phyloP scores from a whole-genome alignment of 805 yeast genomes.

The Schizosaccharomyces cryophilus region DNA sequence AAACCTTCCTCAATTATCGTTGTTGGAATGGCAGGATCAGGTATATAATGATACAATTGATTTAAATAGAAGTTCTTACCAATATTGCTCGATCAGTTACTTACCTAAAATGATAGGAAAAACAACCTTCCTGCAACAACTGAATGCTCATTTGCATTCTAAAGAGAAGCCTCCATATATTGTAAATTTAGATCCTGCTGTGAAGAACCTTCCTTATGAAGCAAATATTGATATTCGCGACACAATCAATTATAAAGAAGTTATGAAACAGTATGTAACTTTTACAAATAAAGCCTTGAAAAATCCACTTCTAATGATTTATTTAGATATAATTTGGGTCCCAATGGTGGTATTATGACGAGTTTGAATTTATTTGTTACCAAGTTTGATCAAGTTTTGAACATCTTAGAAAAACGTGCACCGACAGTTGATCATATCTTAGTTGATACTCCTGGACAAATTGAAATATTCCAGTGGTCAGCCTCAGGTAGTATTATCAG shows the following conservation, averaged over 20 bases:
- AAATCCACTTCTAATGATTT: slow-evolving; percentile 16
- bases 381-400: slow-evolving; percentile 83
- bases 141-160: slow-evolving; percentile 68
- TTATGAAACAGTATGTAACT: slow-evolving; percentile 48
- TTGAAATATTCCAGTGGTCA: slow-evolving; percentile 89
- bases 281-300: background rate
- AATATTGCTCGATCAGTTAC: too few relatives aligned
- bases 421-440: slow-evolving; percentile 37
- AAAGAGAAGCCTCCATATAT: slow-evolving; percentile 59
- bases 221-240: slow-evolving; percentile 91
- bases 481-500: slow-evolving; percentile 93
- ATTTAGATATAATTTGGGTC: slow-evolving; percentile 40
- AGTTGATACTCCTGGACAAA: slow-evolving; percentile 95
- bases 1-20: slow-evolving; percentile 2
- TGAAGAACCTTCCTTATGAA: slow-evolving; percentile 73
- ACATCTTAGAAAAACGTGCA: slow-evolving; percentile 56
- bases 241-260: slow-evolving; percentile 82
- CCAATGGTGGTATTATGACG: slow-evolving; percentile 95
- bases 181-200: slow-evolving; percentile 90
- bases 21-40: slow-evolving; percentile 4
- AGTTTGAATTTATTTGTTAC: slow-evolving; percentile 79
- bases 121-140: slow-evolving; percentile 89
- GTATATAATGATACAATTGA: background rate
- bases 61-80: background rate
- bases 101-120: slow-evolving; percentile 43